Evolutionary conservation across 768 basidiomycete genomes (phyloP), one percentile per base, ranked within the genome.

Genomic region (Terana coerulea): DNA sequence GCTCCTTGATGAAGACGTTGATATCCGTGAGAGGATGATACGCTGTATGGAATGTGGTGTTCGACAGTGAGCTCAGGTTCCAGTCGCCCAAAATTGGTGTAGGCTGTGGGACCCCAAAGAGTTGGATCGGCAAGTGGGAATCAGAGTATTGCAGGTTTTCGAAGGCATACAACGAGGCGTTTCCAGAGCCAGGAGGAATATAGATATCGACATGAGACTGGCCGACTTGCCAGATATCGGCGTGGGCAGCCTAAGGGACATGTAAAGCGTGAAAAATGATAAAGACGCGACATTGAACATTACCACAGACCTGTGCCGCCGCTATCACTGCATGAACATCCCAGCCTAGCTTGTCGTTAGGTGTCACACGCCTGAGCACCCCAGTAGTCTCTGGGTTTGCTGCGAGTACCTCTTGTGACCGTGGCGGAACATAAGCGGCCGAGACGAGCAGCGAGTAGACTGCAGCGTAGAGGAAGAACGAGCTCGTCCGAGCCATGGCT

Each of bases 21-120:
- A 86, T 73, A 51, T 81, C 81, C 19, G 68, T 64, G 30, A 83
- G 66, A 0, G 80, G 72, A 57, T 86, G 88, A 62, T 85, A 89
- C 0, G 52, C 47, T 21, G 59, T 40, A 50, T 78, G 76, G 54
- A 72, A 75, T 2, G 69, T 67, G 25, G 66, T 55, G 40, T 65
- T 68, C 9, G 64, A 49, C 4, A 63, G 57, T 3, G 67, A 61
- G 11, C 49, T 49, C 28, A 67, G 47, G 42, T 60, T 58, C 61
- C 67, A 64, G 30, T 19, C 33, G 25, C 49, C 22, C 17, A 17
- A n/a, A 29, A 46, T 12, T 3, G 41, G 26, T 31, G 36, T 44
- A 26, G 57, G 51, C 57, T 60, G 49, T 42, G 58, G 45, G 53
- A 22, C 39, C 8, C 60, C 40, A 51, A 54, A 12, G 60, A 57